These are phyloP conservation scores for Vanderwaltozyma tropicalis DNA, from an alignment of 805 yeast genomes.

Conservation along the genomic window DNA sequence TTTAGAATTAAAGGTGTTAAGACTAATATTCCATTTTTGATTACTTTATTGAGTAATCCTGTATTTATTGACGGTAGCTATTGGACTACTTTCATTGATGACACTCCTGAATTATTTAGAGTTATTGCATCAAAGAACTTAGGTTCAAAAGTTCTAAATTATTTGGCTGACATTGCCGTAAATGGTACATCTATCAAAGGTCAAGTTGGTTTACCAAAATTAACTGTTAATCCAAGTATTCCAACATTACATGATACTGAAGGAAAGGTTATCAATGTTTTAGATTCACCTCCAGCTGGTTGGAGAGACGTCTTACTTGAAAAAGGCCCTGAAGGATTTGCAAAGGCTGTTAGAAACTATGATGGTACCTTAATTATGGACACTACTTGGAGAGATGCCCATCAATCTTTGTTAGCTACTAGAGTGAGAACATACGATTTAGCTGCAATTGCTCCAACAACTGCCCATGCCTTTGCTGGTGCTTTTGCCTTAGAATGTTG, in stretches of 20 bases:
- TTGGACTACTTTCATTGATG: constrained; percentile 98
- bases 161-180: constrained; percentile 87
- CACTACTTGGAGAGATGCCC: constrained; percentile 99
- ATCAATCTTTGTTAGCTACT: constrained; percentile 93
- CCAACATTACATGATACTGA: constrained; percentile 59
- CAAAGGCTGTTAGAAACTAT: constrained; percentile 72
- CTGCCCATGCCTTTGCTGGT: constrained; percentile 80
- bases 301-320: constrained; percentile 84
- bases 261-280: constrained; percentile 54
- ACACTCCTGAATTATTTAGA: constrained; percentile 90
- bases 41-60: constrained; percentile 83
- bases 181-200: constrained; percentile 96
- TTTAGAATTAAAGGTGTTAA: constrained; percentile 98
- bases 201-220: constrained; percentile 85
- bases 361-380: constrained; percentile 91
- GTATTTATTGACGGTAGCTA: constrained; percentile 78
- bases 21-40: constrained; percentile 92
- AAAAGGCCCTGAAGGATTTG: constrained; percentile 84
- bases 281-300: constrained; percentile 49
- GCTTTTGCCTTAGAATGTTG: constrained; percentile 97
- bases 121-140: constrained; percentile 93
- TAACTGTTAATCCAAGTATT: constrained; percentile 60
- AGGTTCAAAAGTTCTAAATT: constrained; percentile 86
- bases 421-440: constrained; percentile 93
- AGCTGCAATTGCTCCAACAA: constrained; percentile 83